phyloP scores from a whole-genome alignment of 2,329 filamentous ascomycete species.

The Magnaporthiopsis incrustans region DNA sequence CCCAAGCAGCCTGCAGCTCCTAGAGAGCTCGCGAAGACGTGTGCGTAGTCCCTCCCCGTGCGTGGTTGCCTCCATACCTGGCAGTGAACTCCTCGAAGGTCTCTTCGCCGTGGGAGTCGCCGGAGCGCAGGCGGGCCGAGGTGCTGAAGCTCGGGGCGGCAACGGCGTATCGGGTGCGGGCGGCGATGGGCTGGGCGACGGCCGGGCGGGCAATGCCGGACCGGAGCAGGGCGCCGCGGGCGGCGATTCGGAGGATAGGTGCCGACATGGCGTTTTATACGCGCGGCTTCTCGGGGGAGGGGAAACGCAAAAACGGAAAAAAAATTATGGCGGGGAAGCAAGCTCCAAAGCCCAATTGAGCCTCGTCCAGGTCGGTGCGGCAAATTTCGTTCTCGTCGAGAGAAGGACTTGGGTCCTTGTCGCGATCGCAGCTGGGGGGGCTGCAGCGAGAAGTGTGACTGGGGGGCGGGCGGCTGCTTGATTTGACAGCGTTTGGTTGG shows the following conservation, averaged over 20 bases:
- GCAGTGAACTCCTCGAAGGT: conserved; percentile 98
- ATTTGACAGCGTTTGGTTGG: background rate
- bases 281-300: background rate
- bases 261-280: conserved; percentile 35
- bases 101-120: conserved; percentile 70
- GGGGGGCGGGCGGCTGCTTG: background rate
- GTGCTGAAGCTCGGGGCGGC: conserved; percentile 55
- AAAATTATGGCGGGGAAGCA: background rate
- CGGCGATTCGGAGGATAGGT: conserved; percentile 62
- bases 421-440: conserved; percentile 1
- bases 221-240: conserved; percentile 61
- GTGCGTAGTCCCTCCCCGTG: background rate
- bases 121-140: conserved; percentile 43
- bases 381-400: background rate
- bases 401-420: background rate
- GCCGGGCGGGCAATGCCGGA: conserved; percentile 51
- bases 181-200: conserved; percentile 41
- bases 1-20: no score
- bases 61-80: conserved; percentile 56
- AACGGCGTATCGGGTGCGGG: conserved; percentile 38
- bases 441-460: background rate
- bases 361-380: background rate
- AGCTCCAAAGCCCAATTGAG: conserved; percentile 3
- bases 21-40: background rate
- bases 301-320: background rate